Evolutionary conservation across 805 yeast species (phyloP), one percentile per base, ranked within the genome.

Genomic region (Lipomyces japonicus): DNA sequence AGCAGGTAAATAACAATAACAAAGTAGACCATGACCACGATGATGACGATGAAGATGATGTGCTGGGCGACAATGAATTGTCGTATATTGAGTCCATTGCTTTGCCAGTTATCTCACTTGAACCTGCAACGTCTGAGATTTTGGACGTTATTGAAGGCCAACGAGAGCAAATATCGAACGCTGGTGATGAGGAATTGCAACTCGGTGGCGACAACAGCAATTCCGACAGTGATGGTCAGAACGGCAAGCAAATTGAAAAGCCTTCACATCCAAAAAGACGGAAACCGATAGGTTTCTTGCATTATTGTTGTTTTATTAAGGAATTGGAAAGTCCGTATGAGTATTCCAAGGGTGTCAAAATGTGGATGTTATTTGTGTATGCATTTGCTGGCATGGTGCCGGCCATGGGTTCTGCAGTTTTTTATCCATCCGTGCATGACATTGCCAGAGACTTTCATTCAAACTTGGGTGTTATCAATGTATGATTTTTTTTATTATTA

Each of bases 381-480:
- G 90, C 91, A 0, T 68, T 77, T 50, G 89, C 90, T 4, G 84
- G 90, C 1, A 69, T 84, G 63, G 76, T 84, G 46, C 95, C 95
- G 0, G 95, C 96, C 4, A 84, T 87, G 93, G 95, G 93, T 10
- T 82, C 93, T 0, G 82, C 93, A 0, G 85, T 87, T 44, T 73
- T 87, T 61, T 76, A 84, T 43, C 96, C 96, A 0, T 91, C 93
- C 0, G 77, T 86, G 19, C 77, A 77, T 30, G 76, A 78, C 46
- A 75, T 87, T 37, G 75, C 76, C 3, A 54, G 58, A 0, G 79
- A 78, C 18, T 72, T 85, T 16, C 39, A 81, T 38, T 82, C 95
- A 0, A 61, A 78, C 3, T 75, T 75, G 1, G 69, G 80, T 25
- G 72, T 78, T 60, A 87, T 86, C 23, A 87, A 86, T 61, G 74